Evolutionary conservation across 208 protist species (phyloP), one percentile per base, ranked within the genome.

Genomic region (Leishmania lainsoni): DNA sequence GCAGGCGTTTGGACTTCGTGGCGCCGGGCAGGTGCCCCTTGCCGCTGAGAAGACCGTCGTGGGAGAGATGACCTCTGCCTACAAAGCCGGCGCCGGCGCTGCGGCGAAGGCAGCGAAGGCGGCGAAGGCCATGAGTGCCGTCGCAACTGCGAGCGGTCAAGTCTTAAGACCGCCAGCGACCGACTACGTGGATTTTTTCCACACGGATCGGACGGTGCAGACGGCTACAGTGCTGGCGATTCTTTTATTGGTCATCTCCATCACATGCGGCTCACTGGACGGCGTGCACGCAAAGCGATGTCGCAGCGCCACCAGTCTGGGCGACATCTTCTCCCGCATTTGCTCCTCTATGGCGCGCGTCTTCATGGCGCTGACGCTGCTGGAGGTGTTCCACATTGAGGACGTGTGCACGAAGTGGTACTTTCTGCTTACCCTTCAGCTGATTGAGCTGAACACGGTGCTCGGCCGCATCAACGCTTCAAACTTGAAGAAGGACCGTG

Each of bases 391-490:
- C 56, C 81, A 87, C 68, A 87, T 98, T 22, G 71, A 87, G 45
- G 81, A 94, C 63, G 85, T 91, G 45, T 68, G 77, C 49, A 91
- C 87, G 59, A 87, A 94, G 81, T 98, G 94, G 93, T 96, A 96
- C 76, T 80, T 94, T 2, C 76, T 96, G 59, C 83, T 96, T 63
- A 79, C 87, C 16, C 72, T 96, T 76, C 93, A 96, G 80, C 85
- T 98, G 12, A 87, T 96, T 42, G 92, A 96, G 80, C 91, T 98
- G 73, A 95, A 95, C 84, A 95, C 92, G 29, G 87, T 97, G 49
- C 89, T 97, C 6, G 91, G 92, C 72, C 91, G 93, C 69, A 95
- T 97, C 69, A 96, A 94, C 86, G 93, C 93, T 17, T 86, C 89
- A 61, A 95, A 96, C 76, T 82, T 95, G 35, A 90, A 91, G 73